Conservation (phyloP, 1,284 basidiomycete species). For the Sphaerobolus stellatus region DNA sequence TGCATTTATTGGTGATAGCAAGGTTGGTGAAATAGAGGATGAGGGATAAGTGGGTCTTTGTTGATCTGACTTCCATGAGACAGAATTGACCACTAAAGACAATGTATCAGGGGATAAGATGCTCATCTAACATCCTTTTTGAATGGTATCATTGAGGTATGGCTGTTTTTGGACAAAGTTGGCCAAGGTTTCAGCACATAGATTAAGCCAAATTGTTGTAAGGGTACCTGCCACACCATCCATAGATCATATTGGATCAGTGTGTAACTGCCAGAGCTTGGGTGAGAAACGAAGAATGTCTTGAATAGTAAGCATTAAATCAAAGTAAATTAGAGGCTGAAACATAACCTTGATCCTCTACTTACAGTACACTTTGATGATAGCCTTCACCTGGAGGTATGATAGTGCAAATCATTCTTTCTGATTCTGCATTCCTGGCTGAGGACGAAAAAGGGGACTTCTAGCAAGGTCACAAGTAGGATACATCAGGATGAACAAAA, state of each 20-base stretch:
- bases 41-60: too few species aligned
- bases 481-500: too few species aligned
- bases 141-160: constrained; percentile 29
- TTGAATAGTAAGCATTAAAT: constrained; percentile 32
- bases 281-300: constrained; percentile 34
- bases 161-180: constrained; percentile 30
- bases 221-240: constrained; percentile 40
- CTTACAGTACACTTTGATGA: constrained; percentile 8
- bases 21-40: too few species aligned
- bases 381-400: constrained; percentile 7
- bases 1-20: too few species aligned
- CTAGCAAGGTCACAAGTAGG: not conserved
- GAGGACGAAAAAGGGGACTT: not conserved
- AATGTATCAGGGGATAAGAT: constrained; percentile 11
- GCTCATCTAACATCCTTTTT: constrained; percentile 26
- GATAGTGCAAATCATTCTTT: constrained; percentile 3
- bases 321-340: not conserved
- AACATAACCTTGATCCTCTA: not conserved
- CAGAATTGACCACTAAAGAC: constrained; percentile 41
- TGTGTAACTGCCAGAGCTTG: constrained; percentile 42
- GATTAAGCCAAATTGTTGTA: constrained; percentile 44
- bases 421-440: not conserved
- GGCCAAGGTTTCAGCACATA: constrained; percentile 43
- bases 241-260: constrained; percentile 35
- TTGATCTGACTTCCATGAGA: constrained; percentile 54